A percentile compares a stretch with the other conserved stretches of the same genome.
These are phyloP conservation scores for Ophiognomonia clavigignenti-juglandacearum DNA, from an alignment of 2,329 filamentous ascomycete species.

Conservation along the genomic window DNA sequence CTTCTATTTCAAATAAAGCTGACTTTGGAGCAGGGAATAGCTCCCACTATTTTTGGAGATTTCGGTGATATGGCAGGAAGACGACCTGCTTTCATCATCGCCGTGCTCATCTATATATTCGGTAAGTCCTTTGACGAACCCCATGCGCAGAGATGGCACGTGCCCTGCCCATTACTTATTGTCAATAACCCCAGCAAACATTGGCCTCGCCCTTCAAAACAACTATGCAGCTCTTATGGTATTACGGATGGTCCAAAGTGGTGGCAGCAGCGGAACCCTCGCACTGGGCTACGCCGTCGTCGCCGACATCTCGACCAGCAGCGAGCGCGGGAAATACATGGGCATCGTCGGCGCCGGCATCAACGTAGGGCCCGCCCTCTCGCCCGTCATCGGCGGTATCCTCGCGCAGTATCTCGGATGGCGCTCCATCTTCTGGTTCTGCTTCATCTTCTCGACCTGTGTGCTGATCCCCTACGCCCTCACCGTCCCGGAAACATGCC, in stretches of 20 bases:
- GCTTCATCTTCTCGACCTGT: conserved; percentile 47
- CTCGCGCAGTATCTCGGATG: conserved; percentile 60
- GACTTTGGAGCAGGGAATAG: no score
- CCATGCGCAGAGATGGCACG: background rate
- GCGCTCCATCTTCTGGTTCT: conserved; percentile 67
- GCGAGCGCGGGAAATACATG: conserved; percentile 70
- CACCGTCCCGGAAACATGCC: conserved; percentile 55
- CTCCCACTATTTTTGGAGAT: conserved; percentile 57
- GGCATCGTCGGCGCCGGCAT: conserved; percentile 57
- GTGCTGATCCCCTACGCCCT: conserved; percentile 51
- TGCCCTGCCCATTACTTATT: background rate
- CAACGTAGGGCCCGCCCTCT: conserved; percentile 49
- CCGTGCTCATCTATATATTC: conserved; percentile 50
- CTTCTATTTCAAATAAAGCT: no score
- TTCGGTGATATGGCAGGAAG: conserved; percentile 57
- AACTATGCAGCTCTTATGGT: conserved; percentile 54
- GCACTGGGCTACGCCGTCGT: conserved; percentile 68
- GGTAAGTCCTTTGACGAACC: conserved; percentile 6
- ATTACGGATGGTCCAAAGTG: conserved; percentile 57
- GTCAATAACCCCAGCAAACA: conserved; percentile 37
- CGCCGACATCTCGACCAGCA: conserved; percentile 63
- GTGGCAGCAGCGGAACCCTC: conserved; percentile 64
- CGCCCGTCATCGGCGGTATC: conserved; percentile 60
- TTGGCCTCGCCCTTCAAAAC: conserved; percentile 54
- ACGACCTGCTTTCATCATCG: conserved; percentile 56